Percentiles rank a stretch among this genome's conserved stretches.
phyloP scores from a whole-genome alignment of 1,139 yeast species.

The Taphrina sp. region DNA sequence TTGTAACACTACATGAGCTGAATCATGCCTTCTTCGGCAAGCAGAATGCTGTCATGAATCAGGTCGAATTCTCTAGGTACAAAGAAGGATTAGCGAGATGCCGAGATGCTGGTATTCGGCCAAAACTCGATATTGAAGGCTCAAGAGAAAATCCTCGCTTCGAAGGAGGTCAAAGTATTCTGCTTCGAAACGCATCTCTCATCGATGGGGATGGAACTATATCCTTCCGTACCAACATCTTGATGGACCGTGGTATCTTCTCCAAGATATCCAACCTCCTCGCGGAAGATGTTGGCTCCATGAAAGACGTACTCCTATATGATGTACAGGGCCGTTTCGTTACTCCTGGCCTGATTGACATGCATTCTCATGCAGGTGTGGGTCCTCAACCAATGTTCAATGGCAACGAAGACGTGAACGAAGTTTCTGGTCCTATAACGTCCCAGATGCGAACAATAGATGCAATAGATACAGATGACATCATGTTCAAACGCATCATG shows the following conservation, averaged over 20 bases:
- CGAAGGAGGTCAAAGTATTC: constrained; percentile 6
- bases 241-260: constrained; percentile 12
- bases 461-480: constrained; percentile 9
- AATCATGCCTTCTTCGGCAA: no score
- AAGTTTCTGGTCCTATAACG: constrained; percentile 10
- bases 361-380: constrained; percentile 25
- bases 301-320: constrained; percentile 1
- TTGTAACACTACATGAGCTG: no score
- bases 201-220: constrained; percentile 19
- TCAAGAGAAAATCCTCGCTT: constrained; percentile 2
- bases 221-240: constrained; percentile 1
- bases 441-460: constrained; percentile 20
- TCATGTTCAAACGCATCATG: constrained; percentile 20
- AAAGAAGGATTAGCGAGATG: constrained; percentile 4
- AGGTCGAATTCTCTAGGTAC: no score
- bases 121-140: neutral
- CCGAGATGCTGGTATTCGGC: neutral
- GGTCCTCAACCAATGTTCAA: neutral
- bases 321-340: constrained; percentile 17
- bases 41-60: no score
- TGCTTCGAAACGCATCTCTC: constrained; percentile 11
- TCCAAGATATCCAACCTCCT: neutral
- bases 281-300: neutral
- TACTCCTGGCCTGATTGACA: constrained; percentile 21
- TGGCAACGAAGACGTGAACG: constrained; percentile 17